These are phyloP conservation scores for Aspergillus sclerotiicarbonarius DNA, from an alignment of 495 filamentous ascomycete species.

Conservation along the genomic window DNA sequence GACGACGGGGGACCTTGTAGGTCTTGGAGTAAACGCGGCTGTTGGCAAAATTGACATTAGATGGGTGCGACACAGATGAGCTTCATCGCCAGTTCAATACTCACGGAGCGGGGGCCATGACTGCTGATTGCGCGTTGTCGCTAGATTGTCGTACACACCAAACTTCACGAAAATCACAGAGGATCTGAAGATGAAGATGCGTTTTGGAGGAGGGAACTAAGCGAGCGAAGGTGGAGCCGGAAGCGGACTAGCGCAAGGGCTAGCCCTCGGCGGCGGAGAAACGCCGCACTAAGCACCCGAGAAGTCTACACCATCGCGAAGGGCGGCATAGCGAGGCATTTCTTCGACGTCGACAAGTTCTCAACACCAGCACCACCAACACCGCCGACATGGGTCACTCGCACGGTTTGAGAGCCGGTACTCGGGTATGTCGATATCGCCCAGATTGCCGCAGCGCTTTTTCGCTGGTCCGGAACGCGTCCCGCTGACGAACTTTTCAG, in stretches of 20 bases:
- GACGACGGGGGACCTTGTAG: slow-evolving; percentile 87
- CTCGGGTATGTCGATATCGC: slow-evolving; percentile 62
- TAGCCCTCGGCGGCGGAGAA: slow-evolving; percentile 18
- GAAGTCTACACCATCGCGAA: slow-evolving; percentile 24
- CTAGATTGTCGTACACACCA: slow-evolving; percentile 31
- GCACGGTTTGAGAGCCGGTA: slow-evolving; percentile 90
- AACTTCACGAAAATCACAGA: slow-evolving; percentile 27
- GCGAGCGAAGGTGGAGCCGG: slow-evolving; percentile 26
- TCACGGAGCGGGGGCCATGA: slow-evolving; percentile 55
- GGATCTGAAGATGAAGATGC: slow-evolving; percentile 21
- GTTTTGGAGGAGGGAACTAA: slow-evolving; percentile 21
- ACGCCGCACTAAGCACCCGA: slow-evolving; percentile 32
- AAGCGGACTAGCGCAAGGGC: slow-evolving; percentile 23
- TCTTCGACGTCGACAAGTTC: slow-evolving; percentile 43
- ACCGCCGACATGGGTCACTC: slow-evolving; percentile 88
- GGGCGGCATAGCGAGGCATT: slow-evolving; percentile 27
- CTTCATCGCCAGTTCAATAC: slow-evolving; percentile 24
- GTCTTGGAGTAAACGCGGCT: slow-evolving; percentile 90
- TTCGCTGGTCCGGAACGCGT: slow-evolving; percentile 7
- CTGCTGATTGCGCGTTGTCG: slow-evolving; percentile 44
- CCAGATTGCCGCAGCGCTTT: slow-evolving; percentile 9
- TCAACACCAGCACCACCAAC: slow-evolving; percentile 45
- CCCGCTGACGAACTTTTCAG: slow-evolving; percentile 44
- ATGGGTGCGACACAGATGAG: slow-evolving; percentile 21
- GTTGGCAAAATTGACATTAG: slow-evolving; percentile 32